Evolutionary conservation across 257 asterid species (phyloP).

Genomic region (Solanum pinnatisectum): DNA sequence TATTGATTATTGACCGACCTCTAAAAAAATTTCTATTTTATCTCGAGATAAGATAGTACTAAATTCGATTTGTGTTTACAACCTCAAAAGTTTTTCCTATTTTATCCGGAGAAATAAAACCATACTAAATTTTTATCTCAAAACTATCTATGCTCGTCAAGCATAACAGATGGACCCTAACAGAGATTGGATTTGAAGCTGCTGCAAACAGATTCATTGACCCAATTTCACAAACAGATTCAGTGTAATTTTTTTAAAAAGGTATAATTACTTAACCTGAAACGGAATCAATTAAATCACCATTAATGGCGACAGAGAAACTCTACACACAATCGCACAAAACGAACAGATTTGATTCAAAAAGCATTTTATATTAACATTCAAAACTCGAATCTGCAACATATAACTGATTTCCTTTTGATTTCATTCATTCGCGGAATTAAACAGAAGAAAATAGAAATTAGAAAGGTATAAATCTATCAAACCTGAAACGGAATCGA

Average conservation of each 20-base stretch:
- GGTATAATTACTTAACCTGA: background rate
- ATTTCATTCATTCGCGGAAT: background rate
- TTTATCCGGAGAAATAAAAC: background rate
- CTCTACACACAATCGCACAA: background rate
- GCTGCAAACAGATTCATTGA: background rate
- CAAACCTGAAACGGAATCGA: slow-evolving; percentile 28
- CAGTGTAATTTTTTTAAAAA: background rate
- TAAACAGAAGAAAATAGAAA: background rate
- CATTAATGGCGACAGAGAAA: background rate
- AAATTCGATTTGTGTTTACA: no score
- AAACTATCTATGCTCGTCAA: background rate
- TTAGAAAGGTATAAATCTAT: background rate
- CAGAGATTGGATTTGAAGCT: background rate
- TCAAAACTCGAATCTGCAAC: background rate
- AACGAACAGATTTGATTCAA: background rate
- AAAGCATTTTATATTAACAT: background rate
- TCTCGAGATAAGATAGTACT: no score
- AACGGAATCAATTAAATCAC: background rate
- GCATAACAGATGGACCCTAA: background rate
- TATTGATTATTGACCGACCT: no score
- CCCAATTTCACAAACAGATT: background rate
- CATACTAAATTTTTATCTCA: background rate
- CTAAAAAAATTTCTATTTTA: background rate
- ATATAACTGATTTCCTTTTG: background rate
- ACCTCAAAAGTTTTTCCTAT: no score